phyloP scores from a whole-genome alignment of 306 rosid genomes.

The Trifolium dubium region DNA sequence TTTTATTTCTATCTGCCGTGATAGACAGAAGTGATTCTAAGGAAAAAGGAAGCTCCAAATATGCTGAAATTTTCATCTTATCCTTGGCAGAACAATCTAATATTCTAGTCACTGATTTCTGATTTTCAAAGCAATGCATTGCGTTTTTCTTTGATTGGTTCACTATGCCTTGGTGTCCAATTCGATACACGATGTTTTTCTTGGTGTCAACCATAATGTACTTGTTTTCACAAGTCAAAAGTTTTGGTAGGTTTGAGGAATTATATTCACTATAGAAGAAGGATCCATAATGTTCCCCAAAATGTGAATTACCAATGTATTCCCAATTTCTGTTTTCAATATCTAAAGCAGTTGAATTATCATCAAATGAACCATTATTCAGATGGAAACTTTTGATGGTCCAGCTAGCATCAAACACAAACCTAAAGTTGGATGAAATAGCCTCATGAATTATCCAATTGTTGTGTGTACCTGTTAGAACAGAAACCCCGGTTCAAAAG shows the following conservation, averaged over 20 bases:
- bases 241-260: constrained; percentile 58
- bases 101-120: constrained; percentile 45
- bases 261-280: constrained; percentile 57
- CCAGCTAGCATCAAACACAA: constrained; percentile 83
- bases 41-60: constrained; percentile 71
- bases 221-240: constrained; percentile 56
- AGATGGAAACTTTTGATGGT: constrained; percentile 68
- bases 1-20: constrained; percentile 68
- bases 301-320: constrained; percentile 62
- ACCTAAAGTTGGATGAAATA: constrained; percentile 74
- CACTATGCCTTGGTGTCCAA: constrained; percentile 36
- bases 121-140: constrained; percentile 47
- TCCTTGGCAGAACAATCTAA: constrained; percentile 54
- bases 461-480: constrained; percentile 53
- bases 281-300: constrained; percentile 78
- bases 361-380: constrained; percentile 41
- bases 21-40: constrained; percentile 73
- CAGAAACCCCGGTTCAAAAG: background rate
- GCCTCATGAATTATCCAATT: constrained; percentile 84
- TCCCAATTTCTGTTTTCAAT: constrained; percentile 75
- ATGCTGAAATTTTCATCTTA: constrained; percentile 44
- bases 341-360: constrained; percentile 44
- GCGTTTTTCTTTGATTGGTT: constrained; percentile 52
- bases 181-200: constrained; percentile 47
- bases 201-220: constrained; percentile 55